These are phyloP conservation scores for Microdochium bolleyi DNA, from an alignment of 2,329 filamentous ascomycete species.

Conservation along the genomic window DNA sequence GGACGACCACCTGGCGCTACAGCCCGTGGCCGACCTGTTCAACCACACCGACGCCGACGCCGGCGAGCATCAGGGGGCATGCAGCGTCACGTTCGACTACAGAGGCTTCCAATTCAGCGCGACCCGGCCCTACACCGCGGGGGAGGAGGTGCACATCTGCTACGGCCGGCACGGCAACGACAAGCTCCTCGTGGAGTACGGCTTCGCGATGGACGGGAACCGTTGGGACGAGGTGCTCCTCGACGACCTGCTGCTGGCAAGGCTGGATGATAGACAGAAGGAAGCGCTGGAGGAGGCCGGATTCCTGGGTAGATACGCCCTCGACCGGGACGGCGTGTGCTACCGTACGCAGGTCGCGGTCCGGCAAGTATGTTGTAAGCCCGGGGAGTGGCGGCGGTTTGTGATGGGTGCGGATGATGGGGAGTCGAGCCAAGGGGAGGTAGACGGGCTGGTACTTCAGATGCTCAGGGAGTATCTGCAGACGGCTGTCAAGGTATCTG, in stretches of 20 bases:
- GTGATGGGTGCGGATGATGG: conserved; percentile 37
- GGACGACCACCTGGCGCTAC: conserved; percentile 59
- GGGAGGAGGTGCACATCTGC: conserved; percentile 37
- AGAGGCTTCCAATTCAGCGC: not conserved
- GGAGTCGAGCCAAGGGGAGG: conserved; percentile 28
- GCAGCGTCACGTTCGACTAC: not conserved
- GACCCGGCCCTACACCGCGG: not conserved
- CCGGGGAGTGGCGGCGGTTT: conserved; percentile 35
- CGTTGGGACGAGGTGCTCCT: conserved; percentile 42
- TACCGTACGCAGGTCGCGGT: conserved; percentile 49
- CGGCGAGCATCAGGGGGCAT: not conserved
- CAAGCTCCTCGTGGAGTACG: conserved; percentile 40
- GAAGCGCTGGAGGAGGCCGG: conserved; percentile 32
- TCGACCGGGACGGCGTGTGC: conserved; percentile 42
- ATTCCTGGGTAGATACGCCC: conserved; percentile 42
- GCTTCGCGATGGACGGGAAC: conserved; percentile 22
- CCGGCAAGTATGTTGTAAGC: conserved; percentile 28
- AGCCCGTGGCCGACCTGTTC: conserved; percentile 67
- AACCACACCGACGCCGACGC: conserved; percentile 20
- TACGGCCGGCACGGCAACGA: conserved; percentile 46
- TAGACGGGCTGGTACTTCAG: conserved; percentile 26
- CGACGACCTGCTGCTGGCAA: conserved; percentile 36
- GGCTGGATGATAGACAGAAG: conserved; percentile 24
- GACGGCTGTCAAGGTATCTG: conserved; percentile 20
- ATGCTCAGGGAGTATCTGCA: conserved; percentile 28